Conservation (phyloP, 2,329 filamentous ascomycete genomes). For the Cercospora janseana region DNA sequence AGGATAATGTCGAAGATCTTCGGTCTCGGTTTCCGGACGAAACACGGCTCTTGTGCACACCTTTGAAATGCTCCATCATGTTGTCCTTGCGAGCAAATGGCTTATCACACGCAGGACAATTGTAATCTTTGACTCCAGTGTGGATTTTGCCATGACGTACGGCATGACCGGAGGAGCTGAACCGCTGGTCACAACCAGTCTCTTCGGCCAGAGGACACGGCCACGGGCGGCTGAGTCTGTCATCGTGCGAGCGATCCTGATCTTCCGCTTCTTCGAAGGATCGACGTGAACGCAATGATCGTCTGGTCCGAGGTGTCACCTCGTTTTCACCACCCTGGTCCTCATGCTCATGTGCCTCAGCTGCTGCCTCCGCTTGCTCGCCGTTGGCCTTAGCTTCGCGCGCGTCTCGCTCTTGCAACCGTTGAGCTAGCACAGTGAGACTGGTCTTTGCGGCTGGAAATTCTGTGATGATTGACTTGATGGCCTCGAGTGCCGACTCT, state of each 20-base stretch:
- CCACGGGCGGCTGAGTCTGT: constrained; percentile 5
- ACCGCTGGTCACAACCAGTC: constrained; percentile 14
- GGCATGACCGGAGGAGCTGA: constrained; percentile 15
- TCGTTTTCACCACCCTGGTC: background rate
- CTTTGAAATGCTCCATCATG: constrained; percentile 17
- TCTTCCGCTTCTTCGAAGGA: constrained; percentile 6
- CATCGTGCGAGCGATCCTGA: background rate
- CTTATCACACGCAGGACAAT: constrained; percentile 16
- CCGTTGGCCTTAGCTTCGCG: constrained; percentile 9
- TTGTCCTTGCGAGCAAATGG: constrained; percentile 18
- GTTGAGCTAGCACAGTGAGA: constrained; percentile 7
- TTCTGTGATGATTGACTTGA: constrained; percentile 15
- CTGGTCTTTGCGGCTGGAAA: constrained; percentile 13
- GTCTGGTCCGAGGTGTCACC: background rate
- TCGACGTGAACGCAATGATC: constrained; percentile 9
- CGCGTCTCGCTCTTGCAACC: constrained; percentile 9
- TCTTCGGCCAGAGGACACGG: constrained; percentile 17
- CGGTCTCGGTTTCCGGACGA: constrained; percentile 12
- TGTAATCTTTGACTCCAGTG: constrained; percentile 12
- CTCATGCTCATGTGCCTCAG: background rate
- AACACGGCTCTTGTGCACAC: constrained; percentile 14
- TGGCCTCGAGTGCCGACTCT: constrained; percentile 15
- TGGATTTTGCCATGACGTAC: constrained; percentile 16
- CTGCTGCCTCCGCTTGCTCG: constrained; percentile 7
- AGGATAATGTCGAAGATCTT: constrained; percentile 1